Base-by-base conservation (phyloP, 306 rosid species). In the Cicer judaicum region DNA sequence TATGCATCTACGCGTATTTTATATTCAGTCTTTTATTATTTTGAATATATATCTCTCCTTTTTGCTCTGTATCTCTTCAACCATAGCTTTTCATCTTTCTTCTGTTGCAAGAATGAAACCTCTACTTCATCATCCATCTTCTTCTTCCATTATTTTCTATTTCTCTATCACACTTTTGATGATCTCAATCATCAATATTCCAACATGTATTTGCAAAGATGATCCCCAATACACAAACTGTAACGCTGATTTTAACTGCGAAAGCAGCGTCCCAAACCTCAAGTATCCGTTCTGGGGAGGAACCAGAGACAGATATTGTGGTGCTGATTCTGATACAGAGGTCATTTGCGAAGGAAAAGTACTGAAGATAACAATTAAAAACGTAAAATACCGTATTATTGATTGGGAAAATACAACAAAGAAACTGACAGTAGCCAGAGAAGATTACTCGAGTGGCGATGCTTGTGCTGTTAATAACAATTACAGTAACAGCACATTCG, bases 201-300 rank as follows among this genome's bases (percentile, higher is more conserved):
- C 57, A n/a, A 73, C 70, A 0, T 80, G 41, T 40, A 10, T 55
- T 0, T 43, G 53, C 9, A 60, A n/a, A 0, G 62, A 64, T n/a
- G 79, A 77, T 73, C 0, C 0, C 0, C 50, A 0, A 0, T 70
- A 69, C 47, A 47, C 9, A 0, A 41, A 64, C 46, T 86, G 87
- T 63, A n/a, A n/a, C 5, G 2, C 2, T 0, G 1, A 53, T 19
- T 76, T 73, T 34, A n/a, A 10, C 3, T 85, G 88, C 14, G 73
- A 70, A 4, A 11, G 10, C 15, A n/a, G 1, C 0, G 0, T 61
- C 7, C 0, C 5, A 9, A 2, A 34, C 46, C 62, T 82, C 29
- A 62, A 2, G 6, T 82, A 85, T 24, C 86, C 86, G 0, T 85
- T 85, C 54, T 76, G 69, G 78, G 88, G 84, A n/a, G 43, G 0